Percentiles rank a stretch among this genome's conserved stretches.
phyloP scores from a whole-genome alignment of 176 grass and related monocot genomes.

The Paspalum notatum region DNA sequence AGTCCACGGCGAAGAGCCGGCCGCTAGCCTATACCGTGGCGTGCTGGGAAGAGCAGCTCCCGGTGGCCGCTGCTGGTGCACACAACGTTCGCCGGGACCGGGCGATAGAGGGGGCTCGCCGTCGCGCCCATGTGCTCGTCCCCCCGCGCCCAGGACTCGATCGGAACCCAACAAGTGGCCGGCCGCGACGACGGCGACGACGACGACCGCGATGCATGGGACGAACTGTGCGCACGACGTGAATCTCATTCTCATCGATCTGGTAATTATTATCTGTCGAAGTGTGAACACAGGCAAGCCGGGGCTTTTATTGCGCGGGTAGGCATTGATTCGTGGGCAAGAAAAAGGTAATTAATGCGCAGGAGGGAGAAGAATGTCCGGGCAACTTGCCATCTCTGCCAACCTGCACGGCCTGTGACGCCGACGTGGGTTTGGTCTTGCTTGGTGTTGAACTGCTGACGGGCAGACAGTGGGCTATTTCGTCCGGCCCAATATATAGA shows the following conservation, averaged over 20 bases:
- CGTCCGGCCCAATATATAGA: too few relatives aligned
- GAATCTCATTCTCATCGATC: neutral
- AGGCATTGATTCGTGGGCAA: neutral
- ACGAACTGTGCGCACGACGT: neutral
- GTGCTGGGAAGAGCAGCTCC: neutral
- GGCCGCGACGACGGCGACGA: too few relatives aligned
- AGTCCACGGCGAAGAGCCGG: too few relatives aligned
- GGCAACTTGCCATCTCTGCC: neutral
- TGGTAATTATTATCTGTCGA: neutral
- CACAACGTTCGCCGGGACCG: neutral
- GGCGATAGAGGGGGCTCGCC: neutral
- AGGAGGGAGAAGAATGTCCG: slow-evolving; percentile 25
- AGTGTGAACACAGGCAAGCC: slow-evolving; percentile 17
- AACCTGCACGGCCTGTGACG: neutral
- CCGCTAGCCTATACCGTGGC: neutral
- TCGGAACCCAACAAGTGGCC: too few relatives aligned
- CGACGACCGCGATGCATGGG: neutral
- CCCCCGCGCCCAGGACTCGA: too few relatives aligned
- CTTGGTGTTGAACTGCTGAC: too few relatives aligned
- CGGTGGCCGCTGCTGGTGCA: neutral
- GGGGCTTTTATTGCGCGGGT: neutral
- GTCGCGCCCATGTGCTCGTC: too few relatives aligned
- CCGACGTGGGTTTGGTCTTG: too few relatives aligned
- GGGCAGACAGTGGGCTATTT: too few relatives aligned
- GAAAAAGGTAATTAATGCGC: neutral